Base-by-base conservation (phyloP, 164 flowering plant genomes). In the Liquidambar formosana region DNA sequence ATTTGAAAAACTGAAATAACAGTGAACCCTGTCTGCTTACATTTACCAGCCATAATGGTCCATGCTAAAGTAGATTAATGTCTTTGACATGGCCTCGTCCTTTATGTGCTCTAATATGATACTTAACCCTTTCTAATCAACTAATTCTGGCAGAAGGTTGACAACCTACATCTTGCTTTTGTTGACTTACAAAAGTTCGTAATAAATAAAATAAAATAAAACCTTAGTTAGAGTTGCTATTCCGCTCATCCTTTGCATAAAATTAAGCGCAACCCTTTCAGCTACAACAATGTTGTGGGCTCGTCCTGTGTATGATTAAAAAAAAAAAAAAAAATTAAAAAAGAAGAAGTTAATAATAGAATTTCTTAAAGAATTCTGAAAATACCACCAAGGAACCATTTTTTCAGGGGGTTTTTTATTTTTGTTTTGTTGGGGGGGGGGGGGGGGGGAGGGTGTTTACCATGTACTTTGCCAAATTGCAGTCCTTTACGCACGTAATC, bases 181-280 rank as follows among this genome's bases (percentile, higher is more conserved):
- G 2, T 33, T 2, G 41, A 33, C 41, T 33, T 33, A 2, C 3
- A 57, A 18, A 10, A 57, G 22, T 57, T 12, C 18, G 9, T 54
- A 54, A n/a, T n/a, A 25, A 6, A 54, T 10, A 19, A 1, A 54
- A 54, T 3, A 54, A 19, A 47, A 63, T 51, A 49, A 52, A 10
- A 91, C 98, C 94, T 91, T 88, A 21, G 97, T 93, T 52, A 91
- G 76, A 47, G 97, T 91, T 46, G 97, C 97, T 60, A 91, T 89
- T 70, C 99, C 99, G 70, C 99, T 93, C 96, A 95, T 95, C 76
- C 99, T 86, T 78, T 95, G 99, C 97, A 95, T 91, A 82, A 95
- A 95, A 74, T 93, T 91, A 27, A 95, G 89, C 38, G 82, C 99
- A 75, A 95, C 92, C 71, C 98, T 84, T 82, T 95, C 97, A 69